Conservation (phyloP, 352 stramenopile genomes). For the Blastocystis sp. region DNA sequence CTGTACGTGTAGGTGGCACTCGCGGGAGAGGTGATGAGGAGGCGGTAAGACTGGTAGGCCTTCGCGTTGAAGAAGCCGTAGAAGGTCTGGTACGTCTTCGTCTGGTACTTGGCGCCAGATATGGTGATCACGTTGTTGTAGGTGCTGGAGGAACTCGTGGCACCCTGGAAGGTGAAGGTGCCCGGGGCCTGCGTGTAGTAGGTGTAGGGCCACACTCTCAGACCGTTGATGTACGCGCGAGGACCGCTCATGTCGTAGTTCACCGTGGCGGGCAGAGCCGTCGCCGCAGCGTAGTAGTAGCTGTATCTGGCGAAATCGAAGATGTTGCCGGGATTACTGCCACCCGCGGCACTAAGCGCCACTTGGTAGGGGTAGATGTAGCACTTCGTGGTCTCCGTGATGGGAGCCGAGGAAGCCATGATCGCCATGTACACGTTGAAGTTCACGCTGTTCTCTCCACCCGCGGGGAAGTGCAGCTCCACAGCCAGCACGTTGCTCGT, state of each 20-base stretch:
- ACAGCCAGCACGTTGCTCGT: neutral
- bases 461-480: slow-evolving; percentile 14
- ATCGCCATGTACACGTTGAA: slow-evolving; percentile 18
- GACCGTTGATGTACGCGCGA: neutral
- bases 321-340: too few species aligned
- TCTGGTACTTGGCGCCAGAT: neutral
- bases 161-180: slow-evolving; percentile 7
- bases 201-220: slow-evolving; percentile 16
- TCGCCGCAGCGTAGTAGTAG: too few species aligned
- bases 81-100: too few species aligned
- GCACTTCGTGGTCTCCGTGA: neutral
- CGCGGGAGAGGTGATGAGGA: neutral
- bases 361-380: neutral
- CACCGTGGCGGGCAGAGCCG: neutral
- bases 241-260: too few species aligned
- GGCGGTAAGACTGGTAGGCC: slow-evolving; percentile 25
- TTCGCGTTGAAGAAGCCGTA: slow-evolving; percentile 1
- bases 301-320: too few species aligned
- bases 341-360: too few species aligned
- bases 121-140: neutral
- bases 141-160: slow-evolving; percentile 5
- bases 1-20: too few species aligned
- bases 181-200: neutral
- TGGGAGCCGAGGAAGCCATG: neutral
- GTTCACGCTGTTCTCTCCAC: neutral